Conservation (phyloP, 192 early-diverging fungal species). For the Martensiomyces pterosporus region DNA sequence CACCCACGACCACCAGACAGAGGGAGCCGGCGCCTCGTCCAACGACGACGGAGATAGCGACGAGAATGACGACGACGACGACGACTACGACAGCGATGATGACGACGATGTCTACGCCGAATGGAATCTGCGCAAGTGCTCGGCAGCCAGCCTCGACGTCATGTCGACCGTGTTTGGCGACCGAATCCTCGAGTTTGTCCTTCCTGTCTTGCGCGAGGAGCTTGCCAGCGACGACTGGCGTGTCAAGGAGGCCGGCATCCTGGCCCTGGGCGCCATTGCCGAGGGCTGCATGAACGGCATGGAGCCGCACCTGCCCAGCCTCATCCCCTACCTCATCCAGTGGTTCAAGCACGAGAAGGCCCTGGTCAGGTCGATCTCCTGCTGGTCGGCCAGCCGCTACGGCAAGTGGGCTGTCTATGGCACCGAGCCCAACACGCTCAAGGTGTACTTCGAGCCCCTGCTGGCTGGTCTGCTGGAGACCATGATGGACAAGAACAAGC, state of each 20-base stretch:
- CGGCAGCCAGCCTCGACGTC: slow-evolving; percentile 93
- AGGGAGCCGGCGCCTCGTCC: slow-evolving; percentile 23
- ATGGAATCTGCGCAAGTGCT: slow-evolving; percentile 99
- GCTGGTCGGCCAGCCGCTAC: slow-evolving; percentile 97
- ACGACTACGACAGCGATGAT: slow-evolving; percentile 83
- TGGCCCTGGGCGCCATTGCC: slow-evolving; percentile 96
- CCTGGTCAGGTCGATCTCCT: slow-evolving; percentile 93
- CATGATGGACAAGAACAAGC: slow-evolving; percentile 94
- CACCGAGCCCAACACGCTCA: slow-evolving; percentile 52
- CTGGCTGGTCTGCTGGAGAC: slow-evolving; percentile 70
- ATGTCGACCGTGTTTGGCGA: slow-evolving; percentile 84
- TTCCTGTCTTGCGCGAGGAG: slow-evolving; percentile 81
- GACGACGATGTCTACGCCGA: slow-evolving; percentile 81
- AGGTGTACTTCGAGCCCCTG: slow-evolving; percentile 80
- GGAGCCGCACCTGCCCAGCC: slow-evolving; percentile 78
- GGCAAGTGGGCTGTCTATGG: slow-evolving; percentile 71
- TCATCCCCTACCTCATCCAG: slow-evolving; percentile 81
- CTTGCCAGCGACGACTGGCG: slow-evolving; percentile 86
- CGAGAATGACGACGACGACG: slow-evolving; percentile 79
- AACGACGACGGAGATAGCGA: slow-evolving; percentile 32
- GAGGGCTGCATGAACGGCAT: slow-evolving; percentile 92
- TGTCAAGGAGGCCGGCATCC: slow-evolving; percentile 88
- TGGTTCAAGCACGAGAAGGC: slow-evolving; percentile 81
- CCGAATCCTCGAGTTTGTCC: slow-evolving; percentile 75
- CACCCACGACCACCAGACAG: slow-evolving; percentile 63